Percentiles rank a stretch among this genome's conserved stretches.
Conservation (phyloP, 2,329 filamentous ascomycete species). For the Aspergillus pseudoglaucus region DNA sequence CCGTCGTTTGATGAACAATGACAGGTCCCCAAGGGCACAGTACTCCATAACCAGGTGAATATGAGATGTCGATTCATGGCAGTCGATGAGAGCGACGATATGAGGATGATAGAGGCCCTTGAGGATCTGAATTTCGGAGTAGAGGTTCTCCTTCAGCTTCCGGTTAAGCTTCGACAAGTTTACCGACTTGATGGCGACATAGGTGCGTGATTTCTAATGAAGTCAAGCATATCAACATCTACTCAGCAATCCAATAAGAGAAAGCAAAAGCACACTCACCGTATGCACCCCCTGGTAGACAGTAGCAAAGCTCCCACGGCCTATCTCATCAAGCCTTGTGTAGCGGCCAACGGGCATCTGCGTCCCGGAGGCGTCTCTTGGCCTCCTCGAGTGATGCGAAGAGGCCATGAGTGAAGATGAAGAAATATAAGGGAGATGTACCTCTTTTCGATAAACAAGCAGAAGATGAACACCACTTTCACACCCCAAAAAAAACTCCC, state of each 20-base stretch:
- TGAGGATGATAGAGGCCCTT: constrained; percentile 91
- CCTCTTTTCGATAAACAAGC: too few relatives aligned
- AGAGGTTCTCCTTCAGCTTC: constrained; percentile 94
- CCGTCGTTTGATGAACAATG: constrained; percentile 92
- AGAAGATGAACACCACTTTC: constrained; percentile 6
- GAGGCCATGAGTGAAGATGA: constrained; percentile 36
- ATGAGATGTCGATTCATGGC: constrained; percentile 75
- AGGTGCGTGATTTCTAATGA: constrained; percentile 64
- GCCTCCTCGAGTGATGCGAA: constrained; percentile 37
- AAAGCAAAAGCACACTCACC: constrained; percentile 47
- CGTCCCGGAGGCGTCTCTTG: constrained; percentile 25
- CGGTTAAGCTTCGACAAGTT: constrained; percentile 84
- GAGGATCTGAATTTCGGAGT: constrained; percentile 91
- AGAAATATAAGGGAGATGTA: too few relatives aligned
- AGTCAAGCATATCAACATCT: constrained; percentile 9
- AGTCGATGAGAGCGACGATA: constrained; percentile 93
- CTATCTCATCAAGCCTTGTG: constrained; percentile 79
- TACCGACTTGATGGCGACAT: constrained; percentile 95
- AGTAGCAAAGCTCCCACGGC: constrained; percentile 94
- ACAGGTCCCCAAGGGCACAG: constrained; percentile 89
- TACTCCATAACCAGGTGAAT: constrained; percentile 99
- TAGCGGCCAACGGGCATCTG: constrained; percentile 63
- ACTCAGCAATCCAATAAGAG: neutral
- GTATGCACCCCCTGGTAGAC: constrained; percentile 84
- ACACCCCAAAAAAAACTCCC: constrained; percentile 26